Conservation (phyloP, 2,329 filamentous ascomycete genomes). For the Nemania bipapillata region DNA sequence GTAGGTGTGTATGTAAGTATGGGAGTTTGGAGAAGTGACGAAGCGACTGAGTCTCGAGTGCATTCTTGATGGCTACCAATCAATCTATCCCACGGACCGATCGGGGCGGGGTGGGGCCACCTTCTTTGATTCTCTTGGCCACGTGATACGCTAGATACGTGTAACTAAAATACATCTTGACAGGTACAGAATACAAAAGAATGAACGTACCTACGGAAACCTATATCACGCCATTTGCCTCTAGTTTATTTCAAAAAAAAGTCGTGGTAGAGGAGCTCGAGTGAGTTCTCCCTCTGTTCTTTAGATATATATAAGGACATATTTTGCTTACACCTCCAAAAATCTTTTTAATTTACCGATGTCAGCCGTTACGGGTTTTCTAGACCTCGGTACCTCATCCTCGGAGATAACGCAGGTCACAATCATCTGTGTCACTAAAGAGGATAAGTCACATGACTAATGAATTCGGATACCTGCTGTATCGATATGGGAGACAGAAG, state of each 20-base stretch:
- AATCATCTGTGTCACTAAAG: background rate
- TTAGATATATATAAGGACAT: background rate
- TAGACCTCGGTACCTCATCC: too few species aligned
- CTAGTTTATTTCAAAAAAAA: background rate
- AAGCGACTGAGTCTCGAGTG: slow-evolving; percentile 25
- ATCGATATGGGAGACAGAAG: too few species aligned
- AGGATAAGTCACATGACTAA: background rate
- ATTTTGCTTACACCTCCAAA: background rate
- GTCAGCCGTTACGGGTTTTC: background rate
- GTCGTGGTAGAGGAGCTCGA: background rate
- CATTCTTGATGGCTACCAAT: slow-evolving; percentile 19
- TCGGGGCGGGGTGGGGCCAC: slow-evolving; percentile 26
- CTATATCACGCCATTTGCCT: background rate
- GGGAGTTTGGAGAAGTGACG: slow-evolving; percentile 36
- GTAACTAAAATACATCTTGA: background rate
- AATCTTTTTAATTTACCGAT: background rate
- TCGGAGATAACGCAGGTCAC: background rate
- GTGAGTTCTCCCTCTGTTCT: too few species aligned
- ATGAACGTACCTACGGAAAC: background rate
- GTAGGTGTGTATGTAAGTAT: background rate
- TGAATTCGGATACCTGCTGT: too few species aligned
- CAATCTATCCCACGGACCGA: slow-evolving; percentile 32
- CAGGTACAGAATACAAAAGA: background rate
- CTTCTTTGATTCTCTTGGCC: slow-evolving; percentile 18
- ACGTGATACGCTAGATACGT: slow-evolving; percentile 31